Conservation (phyloP, 805 yeast species). For the Cyberlindnera veronae region DNA sequence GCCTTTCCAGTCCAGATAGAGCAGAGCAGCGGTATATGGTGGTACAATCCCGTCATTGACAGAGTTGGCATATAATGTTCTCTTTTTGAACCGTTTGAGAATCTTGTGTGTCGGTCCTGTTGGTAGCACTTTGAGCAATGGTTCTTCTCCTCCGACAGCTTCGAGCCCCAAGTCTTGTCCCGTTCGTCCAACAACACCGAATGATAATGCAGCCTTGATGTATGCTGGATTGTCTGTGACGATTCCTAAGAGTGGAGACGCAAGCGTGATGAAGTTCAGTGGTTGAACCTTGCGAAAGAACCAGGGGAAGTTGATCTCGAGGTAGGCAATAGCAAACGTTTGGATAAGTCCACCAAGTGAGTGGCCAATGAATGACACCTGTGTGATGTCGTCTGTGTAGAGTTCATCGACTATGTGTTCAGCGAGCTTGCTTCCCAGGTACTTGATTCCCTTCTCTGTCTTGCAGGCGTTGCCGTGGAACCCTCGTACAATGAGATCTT, state of each 20-base stretch:
- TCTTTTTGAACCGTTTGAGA: slow-evolving; percentile 50
- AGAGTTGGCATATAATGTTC: slow-evolving; percentile 75
- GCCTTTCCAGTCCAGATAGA: slow-evolving; percentile 54
- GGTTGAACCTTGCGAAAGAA: slow-evolving; percentile 60
- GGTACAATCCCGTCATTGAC: slow-evolving; percentile 83
- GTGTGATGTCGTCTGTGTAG: slow-evolving; percentile 40
- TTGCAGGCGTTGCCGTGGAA: slow-evolving; percentile 69
- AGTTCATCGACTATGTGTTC: slow-evolving; percentile 55
- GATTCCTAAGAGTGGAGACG: slow-evolving; percentile 74
- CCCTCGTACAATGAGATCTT: slow-evolving; percentile 63
- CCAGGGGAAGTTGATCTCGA: slow-evolving; percentile 64
- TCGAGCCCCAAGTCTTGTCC: slow-evolving; percentile 74
- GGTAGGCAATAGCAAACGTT: slow-evolving; percentile 72
- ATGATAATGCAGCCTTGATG: slow-evolving; percentile 62
- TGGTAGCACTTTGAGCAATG: slow-evolving; percentile 60
- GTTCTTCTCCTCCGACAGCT: slow-evolving; percentile 40
- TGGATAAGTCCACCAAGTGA: slow-evolving; percentile 79
- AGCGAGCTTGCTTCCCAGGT: slow-evolving; percentile 67
- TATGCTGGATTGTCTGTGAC: slow-evolving; percentile 76
- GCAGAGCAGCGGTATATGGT: slow-evolving; percentile 63
- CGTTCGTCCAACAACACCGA: slow-evolving; percentile 76
- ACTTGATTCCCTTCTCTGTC: slow-evolving; percentile 76
- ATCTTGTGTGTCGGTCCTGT: slow-evolving; percentile 63
- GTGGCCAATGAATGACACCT: slow-evolving; percentile 74
- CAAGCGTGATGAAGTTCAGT: slow-evolving; percentile 65